These are phyloP conservation scores for Collybia nuda DNA, from an alignment of 768 basidiomycete species.

Conservation along the genomic window DNA sequence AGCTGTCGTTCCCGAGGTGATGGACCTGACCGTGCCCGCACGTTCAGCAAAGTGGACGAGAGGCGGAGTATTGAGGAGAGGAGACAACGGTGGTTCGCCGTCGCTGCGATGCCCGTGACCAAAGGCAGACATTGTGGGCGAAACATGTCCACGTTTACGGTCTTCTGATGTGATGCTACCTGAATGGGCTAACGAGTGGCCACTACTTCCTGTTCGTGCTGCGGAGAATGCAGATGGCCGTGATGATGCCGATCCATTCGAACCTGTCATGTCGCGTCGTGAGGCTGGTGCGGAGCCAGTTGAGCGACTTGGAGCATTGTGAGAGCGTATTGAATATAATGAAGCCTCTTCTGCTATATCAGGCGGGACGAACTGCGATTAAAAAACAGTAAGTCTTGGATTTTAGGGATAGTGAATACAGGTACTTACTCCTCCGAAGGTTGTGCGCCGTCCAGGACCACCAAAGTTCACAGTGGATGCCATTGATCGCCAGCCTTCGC, in stretches of 20 bases:
- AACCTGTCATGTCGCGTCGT: constrained; percentile 38
- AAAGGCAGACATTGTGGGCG: constrained; percentile 54
- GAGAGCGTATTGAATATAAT: constrained; percentile 61
- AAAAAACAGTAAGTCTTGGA: constrained; percentile 9
- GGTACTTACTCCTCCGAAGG: constrained; percentile 62
- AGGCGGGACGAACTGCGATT: constrained; percentile 39
- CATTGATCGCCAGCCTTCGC: constrained; percentile 60
- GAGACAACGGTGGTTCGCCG: constrained; percentile 11
- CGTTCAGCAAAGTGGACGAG: constrained; percentile 16
- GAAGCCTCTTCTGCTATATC: constrained; percentile 63
- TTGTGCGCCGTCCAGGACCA: constrained; percentile 30
- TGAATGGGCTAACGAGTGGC: constrained; percentile 43
- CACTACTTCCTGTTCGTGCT: constrained; percentile 30
- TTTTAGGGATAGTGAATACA: constrained; percentile 7
- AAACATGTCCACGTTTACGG: constrained; percentile 35
- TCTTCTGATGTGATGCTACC: constrained; percentile 57
- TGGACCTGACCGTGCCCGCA: constrained; percentile 16
- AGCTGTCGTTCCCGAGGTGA: constrained; percentile 5
- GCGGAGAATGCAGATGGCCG: constrained; percentile 48
- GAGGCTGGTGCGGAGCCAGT: constrained; percentile 55
- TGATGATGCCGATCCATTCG: constrained; percentile 55
- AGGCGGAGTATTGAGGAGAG: constrained; percentile 11
- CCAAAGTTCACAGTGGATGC: constrained; percentile 31
- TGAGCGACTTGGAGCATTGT: constrained; percentile 49
- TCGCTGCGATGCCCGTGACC: constrained; percentile 25